Conservation (phyloP, 2,329 filamentous ascomycete genomes). For the Colletotrichum neosansevieriae region DNA sequence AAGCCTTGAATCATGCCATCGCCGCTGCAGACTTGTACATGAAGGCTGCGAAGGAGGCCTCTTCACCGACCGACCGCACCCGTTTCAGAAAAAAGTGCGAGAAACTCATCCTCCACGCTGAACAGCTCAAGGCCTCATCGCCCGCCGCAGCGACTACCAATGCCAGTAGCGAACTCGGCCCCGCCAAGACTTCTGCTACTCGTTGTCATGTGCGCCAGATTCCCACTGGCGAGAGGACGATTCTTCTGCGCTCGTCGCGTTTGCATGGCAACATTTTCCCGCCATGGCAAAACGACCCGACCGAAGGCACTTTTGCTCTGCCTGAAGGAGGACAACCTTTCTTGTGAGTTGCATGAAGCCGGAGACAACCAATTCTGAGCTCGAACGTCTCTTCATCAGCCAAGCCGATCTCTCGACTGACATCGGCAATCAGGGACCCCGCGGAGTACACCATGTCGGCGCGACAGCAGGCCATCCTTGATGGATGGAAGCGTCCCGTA, state of each 20-base stretch:
- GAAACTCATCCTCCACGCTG: constrained; percentile 77
- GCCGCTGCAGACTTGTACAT: constrained; percentile 85
- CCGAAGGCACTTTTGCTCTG: constrained; percentile 70
- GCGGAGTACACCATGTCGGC: constrained; percentile 78
- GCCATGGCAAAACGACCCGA: constrained; percentile 80
- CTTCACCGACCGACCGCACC: constrained; percentile 71
- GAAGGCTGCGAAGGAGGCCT: constrained; percentile 74
- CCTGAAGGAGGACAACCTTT: constrained; percentile 66
- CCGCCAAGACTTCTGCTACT: constrained; percentile 8
- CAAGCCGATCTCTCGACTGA: constrained; percentile 24
- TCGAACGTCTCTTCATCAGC: constrained; percentile 31
- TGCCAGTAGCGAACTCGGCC: constrained; percentile 43
- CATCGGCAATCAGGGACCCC: constrained; percentile 68
- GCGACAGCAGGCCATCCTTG: constrained; percentile 80
- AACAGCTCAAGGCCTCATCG: constrained; percentile 74
- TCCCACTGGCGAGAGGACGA: constrained; percentile 78
- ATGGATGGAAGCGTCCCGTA: constrained; percentile 82
- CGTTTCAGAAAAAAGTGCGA: constrained; percentile 77
- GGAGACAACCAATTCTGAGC: not conserved
- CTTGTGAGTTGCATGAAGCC: constrained; percentile 61
- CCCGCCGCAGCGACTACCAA: constrained; percentile 24
- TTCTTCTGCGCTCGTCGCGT: constrained; percentile 81
- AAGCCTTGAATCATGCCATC: constrained; percentile 81
- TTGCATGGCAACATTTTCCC: constrained; percentile 88
- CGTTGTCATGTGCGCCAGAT: constrained; percentile 64